Percentiles rank a stretch among this genome's conserved stretches.
Evolutionary conservation across 139 green algal species (phyloP).

Genomic region (Tetratostichococcus sp.): DNA sequence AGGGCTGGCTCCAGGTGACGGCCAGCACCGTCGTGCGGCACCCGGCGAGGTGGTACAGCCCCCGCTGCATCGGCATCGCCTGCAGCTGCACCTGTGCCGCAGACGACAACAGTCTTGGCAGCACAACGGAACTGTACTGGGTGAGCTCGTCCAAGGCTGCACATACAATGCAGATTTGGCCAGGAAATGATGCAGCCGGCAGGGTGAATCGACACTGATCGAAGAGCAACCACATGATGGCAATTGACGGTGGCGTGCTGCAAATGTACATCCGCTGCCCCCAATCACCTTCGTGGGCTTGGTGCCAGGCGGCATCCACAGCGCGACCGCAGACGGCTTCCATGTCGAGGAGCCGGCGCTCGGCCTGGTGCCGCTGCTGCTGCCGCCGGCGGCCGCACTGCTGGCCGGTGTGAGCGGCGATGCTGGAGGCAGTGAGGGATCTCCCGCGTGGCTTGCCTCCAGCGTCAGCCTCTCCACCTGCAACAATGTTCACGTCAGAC

Average conservation of each 20-base stretch:
- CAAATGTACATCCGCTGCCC: too few species aligned
- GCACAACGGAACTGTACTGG: too few species aligned
- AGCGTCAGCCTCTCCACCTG: slow-evolving; percentile 28
- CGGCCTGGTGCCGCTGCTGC: neutral
- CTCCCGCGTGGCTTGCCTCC: slow-evolving; percentile 23
- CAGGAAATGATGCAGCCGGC: too few species aligned
- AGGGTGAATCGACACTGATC: too few species aligned
- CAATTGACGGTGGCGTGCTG: too few species aligned
- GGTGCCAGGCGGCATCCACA: slow-evolving; percentile 18
- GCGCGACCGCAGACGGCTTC: slow-evolving; percentile 6
- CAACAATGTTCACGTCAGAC: neutral
- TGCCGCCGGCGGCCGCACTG: neutral
- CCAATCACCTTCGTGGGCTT: slow-evolving; percentile 10
- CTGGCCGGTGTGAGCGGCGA: neutral
- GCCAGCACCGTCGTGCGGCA: slow-evolving; percentile 33
- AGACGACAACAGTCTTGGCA: too few species aligned
- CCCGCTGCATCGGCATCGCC: slow-evolving; percentile 35
- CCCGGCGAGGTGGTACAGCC: slow-evolving; percentile 43
- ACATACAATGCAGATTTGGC: too few species aligned
- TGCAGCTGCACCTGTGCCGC: slow-evolving; percentile 28
- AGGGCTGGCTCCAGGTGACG: slow-evolving; percentile 42
- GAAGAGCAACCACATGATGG: too few species aligned
- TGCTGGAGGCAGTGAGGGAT: slow-evolving; percentile 25
- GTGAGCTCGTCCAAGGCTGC: too few species aligned
- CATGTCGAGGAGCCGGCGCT: slow-evolving; percentile 1